Conservation (phyloP, 768 basidiomycete species). For the Amanita pallidorosea region DNA sequence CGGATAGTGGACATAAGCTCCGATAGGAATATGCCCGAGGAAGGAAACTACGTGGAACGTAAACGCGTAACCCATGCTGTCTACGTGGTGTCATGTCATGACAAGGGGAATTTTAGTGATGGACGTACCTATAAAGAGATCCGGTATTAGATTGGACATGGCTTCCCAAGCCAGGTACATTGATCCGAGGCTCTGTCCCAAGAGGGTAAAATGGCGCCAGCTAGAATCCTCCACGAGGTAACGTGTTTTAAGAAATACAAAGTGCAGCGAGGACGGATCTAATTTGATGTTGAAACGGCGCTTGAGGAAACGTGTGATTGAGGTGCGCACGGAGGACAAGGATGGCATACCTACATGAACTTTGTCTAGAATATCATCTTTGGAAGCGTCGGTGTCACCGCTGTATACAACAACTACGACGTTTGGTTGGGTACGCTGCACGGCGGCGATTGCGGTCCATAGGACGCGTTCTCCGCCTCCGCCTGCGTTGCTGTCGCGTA, state of each 20-base stretch:
- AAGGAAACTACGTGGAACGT: constrained; percentile 71
- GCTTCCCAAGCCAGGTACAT: constrained; percentile 80
- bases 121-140: constrained; percentile 74
- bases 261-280: constrained; percentile 53
- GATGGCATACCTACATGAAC: constrained; percentile 49
- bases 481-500: constrained; percentile 64
- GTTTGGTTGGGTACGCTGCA: constrained; percentile 59
- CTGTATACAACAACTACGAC: constrained; percentile 77
- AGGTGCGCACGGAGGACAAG: not conserved
- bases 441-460: constrained; percentile 77
- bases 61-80: constrained; percentile 98
- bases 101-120: not conserved
- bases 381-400: constrained; percentile 74
- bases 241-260: constrained; percentile 71
- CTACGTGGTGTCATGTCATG: constrained; percentile 26
- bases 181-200: constrained; percentile 87
- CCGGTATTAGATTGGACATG: constrained; percentile 67
- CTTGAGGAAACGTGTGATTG: constrained; percentile 23
- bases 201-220: constrained; percentile 86
- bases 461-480: constrained; percentile 95
- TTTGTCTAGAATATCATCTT: constrained; percentile 71
- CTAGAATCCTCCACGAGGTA: constrained; percentile 66
- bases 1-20: constrained; percentile 93
- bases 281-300: constrained; percentile 73
- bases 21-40: constrained; percentile 59